A percentile compares a stretch with the other conserved stretches of the same genome.
Evolutionary conservation across 306 rosid genomes (phyloP).

Genomic region (Lithocarpus polystachyus): DNA sequence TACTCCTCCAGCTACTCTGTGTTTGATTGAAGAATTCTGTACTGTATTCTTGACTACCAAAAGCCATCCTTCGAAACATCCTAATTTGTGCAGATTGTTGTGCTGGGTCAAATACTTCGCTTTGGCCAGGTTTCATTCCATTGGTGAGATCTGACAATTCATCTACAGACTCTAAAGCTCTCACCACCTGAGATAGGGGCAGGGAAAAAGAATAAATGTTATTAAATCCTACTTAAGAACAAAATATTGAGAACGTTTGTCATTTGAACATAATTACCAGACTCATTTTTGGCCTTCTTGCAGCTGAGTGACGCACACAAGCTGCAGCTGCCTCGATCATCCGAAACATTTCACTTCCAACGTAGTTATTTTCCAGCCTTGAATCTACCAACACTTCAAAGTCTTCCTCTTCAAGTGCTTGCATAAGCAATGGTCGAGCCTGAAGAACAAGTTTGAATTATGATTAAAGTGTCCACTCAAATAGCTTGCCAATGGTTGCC

Average conservation of each 20-base stretch:
- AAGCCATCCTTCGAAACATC: conserved; percentile 88
- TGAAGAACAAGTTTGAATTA: conserved; percentile 33
- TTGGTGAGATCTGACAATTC: conserved; percentile 71
- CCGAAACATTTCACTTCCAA: conserved; percentile 63
- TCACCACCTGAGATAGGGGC: conserved; percentile 55
- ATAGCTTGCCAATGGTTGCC: neutral
- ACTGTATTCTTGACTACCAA: conserved; percentile 72
- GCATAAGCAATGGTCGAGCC: conserved; percentile 78
- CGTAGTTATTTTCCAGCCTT: conserved; percentile 59
- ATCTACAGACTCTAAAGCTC: conserved; percentile 82
- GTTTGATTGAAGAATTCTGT: conserved; percentile 49
- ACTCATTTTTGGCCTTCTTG: conserved; percentile 84
- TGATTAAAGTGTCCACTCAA: neutral
- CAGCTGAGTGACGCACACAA: conserved; percentile 79
- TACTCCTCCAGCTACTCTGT: conserved; percentile 72
- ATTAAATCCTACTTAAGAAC: conserved; percentile 1
- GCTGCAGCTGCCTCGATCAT: conserved; percentile 97
- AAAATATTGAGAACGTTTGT: neutral
- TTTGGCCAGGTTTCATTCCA: conserved; percentile 92
- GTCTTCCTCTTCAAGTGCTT: conserved; percentile 61
- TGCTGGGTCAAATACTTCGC: conserved; percentile 61
- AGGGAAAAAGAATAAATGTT: neutral
- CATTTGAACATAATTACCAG: conserved; percentile 49
- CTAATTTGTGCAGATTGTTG: conserved; percentile 77
- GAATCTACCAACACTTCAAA: conserved; percentile 68